These are phyloP conservation scores for Fusarium miscanthi DNA, from an alignment of 2,329 filamentous ascomycete species.

Conservation along the genomic window DNA sequence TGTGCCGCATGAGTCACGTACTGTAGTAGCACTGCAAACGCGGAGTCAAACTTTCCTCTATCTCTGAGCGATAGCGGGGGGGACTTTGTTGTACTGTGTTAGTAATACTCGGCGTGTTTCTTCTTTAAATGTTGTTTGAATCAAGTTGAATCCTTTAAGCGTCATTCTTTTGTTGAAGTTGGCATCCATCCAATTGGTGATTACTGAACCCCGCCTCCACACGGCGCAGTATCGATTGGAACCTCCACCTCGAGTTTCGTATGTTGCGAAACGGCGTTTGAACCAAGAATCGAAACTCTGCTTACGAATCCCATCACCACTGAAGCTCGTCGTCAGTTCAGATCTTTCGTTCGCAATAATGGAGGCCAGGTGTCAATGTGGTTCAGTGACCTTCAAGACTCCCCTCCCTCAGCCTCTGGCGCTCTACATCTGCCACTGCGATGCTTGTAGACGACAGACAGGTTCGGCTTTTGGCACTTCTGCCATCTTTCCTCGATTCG, in stretches of 20 bases:
- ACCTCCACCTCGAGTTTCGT: slow-evolving; percentile 10
- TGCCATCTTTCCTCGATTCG: slow-evolving; percentile 76
- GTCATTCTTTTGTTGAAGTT: not conserved
- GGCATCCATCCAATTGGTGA: slow-evolving; percentile 21
- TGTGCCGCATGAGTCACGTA: slow-evolving; percentile 44
- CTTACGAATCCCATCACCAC: not conserved
- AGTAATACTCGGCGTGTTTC: not conserved
- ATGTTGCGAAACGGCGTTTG: not conserved
- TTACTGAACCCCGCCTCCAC: slow-evolving; percentile 18
- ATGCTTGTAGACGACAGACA: slow-evolving; percentile 73
- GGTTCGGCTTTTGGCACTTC: slow-evolving; percentile 75
- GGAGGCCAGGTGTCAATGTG: slow-evolving; percentile 74
- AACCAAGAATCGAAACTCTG: not conserved
- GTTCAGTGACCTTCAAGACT: slow-evolving; percentile 70
- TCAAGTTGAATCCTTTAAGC: not conserved
- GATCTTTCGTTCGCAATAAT: slow-evolving; percentile 50
- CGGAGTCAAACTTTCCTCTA: slow-evolving; percentile 6
- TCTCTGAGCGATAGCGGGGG: slow-evolving; percentile 29
- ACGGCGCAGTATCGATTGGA: not conserved
- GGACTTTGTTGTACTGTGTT: not conserved
- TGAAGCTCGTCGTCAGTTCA: not conserved
- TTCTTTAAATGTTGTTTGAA: slow-evolving; percentile 3
- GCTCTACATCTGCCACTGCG: slow-evolving; percentile 79
- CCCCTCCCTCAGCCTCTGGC: slow-evolving; percentile 68
- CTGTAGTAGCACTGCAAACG: slow-evolving; percentile 12